These are phyloP conservation scores for Medicago truncatula DNA, from an alignment of 306 rosid genomes.

Conservation along the genomic window DNA sequence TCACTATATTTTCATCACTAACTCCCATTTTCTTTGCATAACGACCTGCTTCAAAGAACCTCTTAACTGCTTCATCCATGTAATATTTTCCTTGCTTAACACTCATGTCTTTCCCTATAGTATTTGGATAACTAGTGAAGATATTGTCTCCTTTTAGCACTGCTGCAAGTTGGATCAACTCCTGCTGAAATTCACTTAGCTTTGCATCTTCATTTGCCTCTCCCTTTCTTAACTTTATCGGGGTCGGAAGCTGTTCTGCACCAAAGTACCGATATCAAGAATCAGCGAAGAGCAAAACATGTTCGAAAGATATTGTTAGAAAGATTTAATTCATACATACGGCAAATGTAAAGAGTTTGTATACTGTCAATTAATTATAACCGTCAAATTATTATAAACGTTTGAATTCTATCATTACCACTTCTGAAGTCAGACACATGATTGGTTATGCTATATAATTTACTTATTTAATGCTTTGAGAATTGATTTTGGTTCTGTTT, in stretches of 20 bases:
- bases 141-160: conserved; percentile 77
- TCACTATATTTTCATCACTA: conserved; percentile 70
- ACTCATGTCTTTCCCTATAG: conserved; percentile 64
- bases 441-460: too few species aligned
- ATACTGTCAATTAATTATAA: too few species aligned
- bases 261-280: neutral
- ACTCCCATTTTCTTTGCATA: conserved; percentile 85
- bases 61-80: conserved; percentile 65
- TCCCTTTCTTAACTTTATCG: conserved; percentile 53
- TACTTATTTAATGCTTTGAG: too few species aligned
- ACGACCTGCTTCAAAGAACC: conserved; percentile 77
- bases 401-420: too few species aligned
- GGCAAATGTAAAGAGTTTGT: neutral
- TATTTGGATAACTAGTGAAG: conserved; percentile 67
- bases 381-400: too few species aligned
- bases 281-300: conserved; percentile 30
- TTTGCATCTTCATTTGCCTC: conserved; percentile 64
- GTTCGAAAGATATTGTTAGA: neutral
- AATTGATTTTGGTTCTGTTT: too few species aligned
- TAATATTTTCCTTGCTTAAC: conserved; percentile 81
- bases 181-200: conserved; percentile 83
- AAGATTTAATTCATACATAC: neutral
- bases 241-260: conserved; percentile 71
- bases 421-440: too few species aligned
- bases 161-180: conserved; percentile 78